phyloP scores from a whole-genome alignment of 108 stramenopile species.

The Stephanodiscus triporus region DNA sequence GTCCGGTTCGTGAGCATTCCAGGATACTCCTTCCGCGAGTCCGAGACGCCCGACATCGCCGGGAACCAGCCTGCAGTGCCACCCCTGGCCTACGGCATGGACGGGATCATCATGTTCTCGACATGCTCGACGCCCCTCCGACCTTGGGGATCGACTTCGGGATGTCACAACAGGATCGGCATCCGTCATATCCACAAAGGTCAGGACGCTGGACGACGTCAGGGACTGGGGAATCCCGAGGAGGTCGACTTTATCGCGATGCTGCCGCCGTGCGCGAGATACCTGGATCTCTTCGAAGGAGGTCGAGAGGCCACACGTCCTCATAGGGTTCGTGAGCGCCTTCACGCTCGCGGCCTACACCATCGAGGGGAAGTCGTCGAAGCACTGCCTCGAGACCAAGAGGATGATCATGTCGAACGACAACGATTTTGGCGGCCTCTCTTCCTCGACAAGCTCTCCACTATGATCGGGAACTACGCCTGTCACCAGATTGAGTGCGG shows the following conservation, averaged over 20 bases:
- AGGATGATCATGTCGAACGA: slow-evolving; percentile 87
- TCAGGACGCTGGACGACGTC: slow-evolving; percentile 70
- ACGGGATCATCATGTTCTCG: slow-evolving; percentile 99
- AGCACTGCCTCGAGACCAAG: slow-evolving; percentile 85
- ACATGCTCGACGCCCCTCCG: slow-evolving; percentile 96
- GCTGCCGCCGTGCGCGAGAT: slow-evolving; percentile 93
- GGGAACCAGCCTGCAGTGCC: slow-evolving; percentile 95
- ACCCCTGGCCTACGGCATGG: slow-evolving; percentile 93
- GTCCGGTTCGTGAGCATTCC: slow-evolving; percentile 97
- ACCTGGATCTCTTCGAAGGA: slow-evolving; percentile 72
- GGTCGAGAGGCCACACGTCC: slow-evolving; percentile 88
- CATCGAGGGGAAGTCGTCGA: slow-evolving; percentile 93
- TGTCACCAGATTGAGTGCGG: slow-evolving; percentile 97
- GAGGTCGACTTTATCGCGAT: slow-evolving; percentile 77
- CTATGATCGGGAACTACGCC: slow-evolving; percentile 91
- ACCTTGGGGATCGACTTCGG: slow-evolving; percentile 97
- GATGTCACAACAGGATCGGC: slow-evolving; percentile 93
- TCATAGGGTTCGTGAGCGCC: slow-evolving; percentile 98
- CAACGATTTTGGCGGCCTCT: slow-evolving; percentile 64
- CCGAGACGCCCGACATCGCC: slow-evolving; percentile 95
- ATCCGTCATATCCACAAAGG: slow-evolving; percentile 85
- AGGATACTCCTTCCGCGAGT: slow-evolving; percentile 95
- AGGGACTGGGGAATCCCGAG: slow-evolving; percentile 45
- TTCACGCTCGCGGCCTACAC: slow-evolving; percentile 97
- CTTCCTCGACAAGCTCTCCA: slow-evolving; percentile 89